Base-by-base conservation (phyloP, 768 basidiomycete genomes). In the Lentinula boryana region DNA sequence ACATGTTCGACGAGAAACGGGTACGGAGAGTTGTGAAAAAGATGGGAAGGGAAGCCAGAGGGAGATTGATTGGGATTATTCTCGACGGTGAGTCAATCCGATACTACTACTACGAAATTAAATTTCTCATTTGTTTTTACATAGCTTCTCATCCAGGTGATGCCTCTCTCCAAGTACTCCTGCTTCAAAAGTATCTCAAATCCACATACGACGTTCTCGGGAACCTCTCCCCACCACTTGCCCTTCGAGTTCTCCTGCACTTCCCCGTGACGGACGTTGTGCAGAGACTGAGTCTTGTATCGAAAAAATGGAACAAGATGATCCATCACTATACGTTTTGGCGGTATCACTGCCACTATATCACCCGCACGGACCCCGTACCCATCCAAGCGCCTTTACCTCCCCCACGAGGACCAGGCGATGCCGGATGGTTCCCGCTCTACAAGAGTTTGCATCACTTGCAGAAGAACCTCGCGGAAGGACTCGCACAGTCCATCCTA, bases 181-280 rank as follows among this genome's bases (percentile, higher is more conserved):
- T 92, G 2, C 81, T 96, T 16, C 84, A 94, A 71, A 92, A 93
- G 71, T 95, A 96, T 65, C 81, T 83, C 38, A 84, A 81, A 65
- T 89, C 89, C 12, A 89, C 91, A 5, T 91, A 91, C 66, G 94
- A 96, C 68, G 79, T 96, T 53, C 75, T 95, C 33, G 88, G 89
- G 6, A 80, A 80, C 49, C 78, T 95, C 16, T 79, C 87, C 0
- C 86, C 86, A 0, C 80, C 86, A 18, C 71, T 94, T 1, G 81
- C 85, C 0, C 78, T 88, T 63, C 79, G 81, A 49, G 78, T 95
- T 43, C 75, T 95, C 31, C 81, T 80, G 65, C 73, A 76, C 49
- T 72, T 88, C 51, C 77, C 75, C 21, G 81, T 93, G 10, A 73
- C 74, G 62, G 86, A 92, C 63, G 75, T 93, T 16, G 40, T 56